Base-by-base conservation (phyloP, 352 stramenopile species). In the Phytophthora quininea region DNA sequence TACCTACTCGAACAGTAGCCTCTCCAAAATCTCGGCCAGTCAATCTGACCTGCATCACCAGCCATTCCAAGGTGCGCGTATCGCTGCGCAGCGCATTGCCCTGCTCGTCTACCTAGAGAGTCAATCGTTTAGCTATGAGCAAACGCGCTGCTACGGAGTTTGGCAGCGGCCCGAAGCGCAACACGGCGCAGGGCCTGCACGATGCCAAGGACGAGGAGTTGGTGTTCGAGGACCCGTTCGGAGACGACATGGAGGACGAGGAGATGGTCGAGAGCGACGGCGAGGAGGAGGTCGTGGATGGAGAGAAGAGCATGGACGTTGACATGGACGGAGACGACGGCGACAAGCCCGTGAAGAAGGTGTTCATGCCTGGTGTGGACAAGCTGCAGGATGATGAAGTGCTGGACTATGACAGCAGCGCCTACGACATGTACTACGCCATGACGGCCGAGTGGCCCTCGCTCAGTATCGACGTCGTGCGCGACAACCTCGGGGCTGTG, bases 401-500 rank as follows among this genome's bases (percentile, higher is more conserved):
- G 72, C 88, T 99, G 40, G 98, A 99, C 80, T 99, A 99, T 85
- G 98, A 99, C 77, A 97, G 92, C 73, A 97, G 86, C 35, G 98
- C 98, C 6, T 99, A 99, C 85, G 97, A 98, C 76, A 99, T 99
- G 97, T 98, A 99, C 83, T 98, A 99, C 74, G 94, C 96, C 37
- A 93, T 99, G 67, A 97, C 89, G 4, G 92, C 96, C 45, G 97
- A 99, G 78, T 99, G 97, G 97, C 97, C 98, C 10, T 98, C 94
- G 60, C 86, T 99, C 27, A 98, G 90, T 70, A 98, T 99, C 69
- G 97, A 99, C 76, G 87, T 99, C 57, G 68, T 99, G 43, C 85
- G 84, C 33, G 98, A 99, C 73, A 94, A 95, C 74, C 75, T 99
- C 11, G 98, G 98, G 30, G 90, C 90, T 15, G 86, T 96, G 74